Evolutionary conservation across 768 basidiomycete species (phyloP).

Genomic region (Asterophora parasitica): DNA sequence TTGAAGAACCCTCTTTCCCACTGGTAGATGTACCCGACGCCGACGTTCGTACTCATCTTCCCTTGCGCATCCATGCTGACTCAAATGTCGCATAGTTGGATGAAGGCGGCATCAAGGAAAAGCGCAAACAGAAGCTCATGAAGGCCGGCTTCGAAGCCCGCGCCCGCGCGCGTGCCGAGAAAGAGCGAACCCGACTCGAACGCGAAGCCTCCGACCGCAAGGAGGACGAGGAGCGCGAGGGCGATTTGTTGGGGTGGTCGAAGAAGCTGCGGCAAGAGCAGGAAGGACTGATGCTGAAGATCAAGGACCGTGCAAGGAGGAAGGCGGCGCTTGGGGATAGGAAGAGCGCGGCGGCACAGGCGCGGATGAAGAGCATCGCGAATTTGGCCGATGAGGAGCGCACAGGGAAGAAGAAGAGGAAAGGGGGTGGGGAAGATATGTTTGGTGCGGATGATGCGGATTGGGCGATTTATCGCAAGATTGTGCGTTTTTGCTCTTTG

Average conservation of each 20-base stretch:
- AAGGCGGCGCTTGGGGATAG: slow-evolving; percentile 83
- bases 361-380: slow-evolving; percentile 94
- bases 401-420: slow-evolving; percentile 79
- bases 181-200: slow-evolving; percentile 78
- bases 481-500: slow-evolving; percentile 46
- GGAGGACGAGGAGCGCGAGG: slow-evolving; percentile 74
- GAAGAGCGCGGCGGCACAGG: slow-evolving; percentile 93
- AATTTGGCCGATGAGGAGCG: slow-evolving; percentile 85
- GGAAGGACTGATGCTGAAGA: slow-evolving; percentile 74
- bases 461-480: slow-evolving; percentile 97
- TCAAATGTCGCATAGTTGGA: slow-evolving; percentile 49
- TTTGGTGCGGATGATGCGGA: slow-evolving; percentile 95
- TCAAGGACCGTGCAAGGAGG: slow-evolving; percentile 77
- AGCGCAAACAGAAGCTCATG: slow-evolving; percentile 86
- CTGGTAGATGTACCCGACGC: slow-evolving; percentile 89
- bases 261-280: slow-evolving; percentile 71
- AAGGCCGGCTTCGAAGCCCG: slow-evolving; percentile 95
- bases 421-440: slow-evolving; percentile 81
- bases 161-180: slow-evolving; percentile 77
- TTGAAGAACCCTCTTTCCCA: slow-evolving; percentile 83
- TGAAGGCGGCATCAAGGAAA: slow-evolving; percentile 91
- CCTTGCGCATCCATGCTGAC: no score
- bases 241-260: slow-evolving; percentile 73
- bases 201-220: slow-evolving; percentile 62
- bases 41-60: slow-evolving; percentile 46